Evolutionary conservation across 495 filamentous ascomycete genomes (phyloP).

Genomic region (Rusavskia elegans): DNA sequence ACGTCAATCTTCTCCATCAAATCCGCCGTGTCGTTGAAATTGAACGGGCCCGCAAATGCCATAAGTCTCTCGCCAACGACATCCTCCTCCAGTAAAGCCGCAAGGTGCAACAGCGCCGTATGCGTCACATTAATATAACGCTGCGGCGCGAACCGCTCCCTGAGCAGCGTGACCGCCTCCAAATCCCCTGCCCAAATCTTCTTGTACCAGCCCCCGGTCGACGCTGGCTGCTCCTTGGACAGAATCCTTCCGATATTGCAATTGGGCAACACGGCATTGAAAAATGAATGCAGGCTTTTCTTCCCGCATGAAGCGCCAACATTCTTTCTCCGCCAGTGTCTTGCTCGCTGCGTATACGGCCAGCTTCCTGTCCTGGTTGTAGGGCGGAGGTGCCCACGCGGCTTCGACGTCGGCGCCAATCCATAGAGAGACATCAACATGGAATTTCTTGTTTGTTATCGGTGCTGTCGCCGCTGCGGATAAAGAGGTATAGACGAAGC

Average conservation of each 20-base stretch:
- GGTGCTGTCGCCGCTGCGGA: no score
- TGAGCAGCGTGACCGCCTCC: constrained; percentile 1
- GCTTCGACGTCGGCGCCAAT: constrained; percentile 27
- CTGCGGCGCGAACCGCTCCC: constrained; percentile 11
- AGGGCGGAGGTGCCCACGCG: constrained; percentile 27
- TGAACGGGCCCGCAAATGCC: constrained; percentile 22
- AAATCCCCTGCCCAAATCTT: constrained; percentile 14
- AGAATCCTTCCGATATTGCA: constrained; percentile 22
- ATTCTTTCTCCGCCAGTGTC: constrained; percentile 31
- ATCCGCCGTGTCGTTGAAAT: constrained; percentile 1
- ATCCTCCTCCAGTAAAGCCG: constrained; percentile 25
- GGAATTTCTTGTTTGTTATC: neutral
- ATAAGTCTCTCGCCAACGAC: constrained; percentile 31
- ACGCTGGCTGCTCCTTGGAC: constrained; percentile 11
- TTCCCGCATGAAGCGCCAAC: constrained; percentile 36
- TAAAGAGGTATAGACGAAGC: no score
- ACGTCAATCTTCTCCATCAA: no score
- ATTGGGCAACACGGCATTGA: constrained; percentile 36
- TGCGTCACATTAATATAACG: constrained; percentile 32
- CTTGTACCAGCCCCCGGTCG: constrained; percentile 14
- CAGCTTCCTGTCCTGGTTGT: constrained; percentile 14
- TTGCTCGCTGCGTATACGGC: constrained; percentile 39
- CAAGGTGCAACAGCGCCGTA: constrained; percentile 28
- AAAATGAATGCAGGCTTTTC: constrained; percentile 28
- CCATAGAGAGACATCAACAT: constrained; percentile 12